Conservation (phyloP, 495 filamentous ascomycete species). For the Penicillium chermesinum region DNA sequence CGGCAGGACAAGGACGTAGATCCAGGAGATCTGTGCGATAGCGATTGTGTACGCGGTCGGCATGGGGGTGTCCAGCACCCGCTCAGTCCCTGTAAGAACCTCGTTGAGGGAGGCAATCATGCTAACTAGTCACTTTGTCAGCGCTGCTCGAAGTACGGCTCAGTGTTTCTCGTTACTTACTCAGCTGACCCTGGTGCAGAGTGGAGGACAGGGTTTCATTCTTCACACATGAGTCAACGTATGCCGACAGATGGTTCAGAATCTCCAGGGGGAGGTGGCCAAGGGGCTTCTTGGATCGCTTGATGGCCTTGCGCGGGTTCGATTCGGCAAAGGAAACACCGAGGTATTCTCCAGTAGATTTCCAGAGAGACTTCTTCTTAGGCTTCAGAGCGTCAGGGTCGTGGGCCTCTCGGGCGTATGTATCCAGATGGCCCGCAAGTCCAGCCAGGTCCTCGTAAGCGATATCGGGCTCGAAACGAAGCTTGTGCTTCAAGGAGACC, state of each 20-base stretch:
- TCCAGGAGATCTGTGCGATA: constrained; percentile 82
- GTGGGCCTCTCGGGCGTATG: constrained; percentile 65
- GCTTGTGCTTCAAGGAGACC: constrained; percentile 72
- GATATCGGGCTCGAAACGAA: constrained; percentile 83
- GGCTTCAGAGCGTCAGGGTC: constrained; percentile 40
- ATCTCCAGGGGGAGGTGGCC: constrained; percentile 78
- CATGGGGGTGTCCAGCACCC: constrained; percentile 78
- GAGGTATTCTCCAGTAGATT: constrained; percentile 60
- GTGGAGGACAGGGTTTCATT: constrained; percentile 52
- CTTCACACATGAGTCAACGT: constrained; percentile 51
- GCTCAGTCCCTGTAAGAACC: constrained; percentile 66
- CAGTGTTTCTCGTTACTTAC: constrained; percentile 21
- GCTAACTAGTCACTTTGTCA: constrained; percentile 22
- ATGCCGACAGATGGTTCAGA: constrained; percentile 63
- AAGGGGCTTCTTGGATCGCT: constrained; percentile 56
- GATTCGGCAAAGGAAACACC: constrained; percentile 64
- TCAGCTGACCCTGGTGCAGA: constrained; percentile 41
- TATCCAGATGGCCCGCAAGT: constrained; percentile 34
- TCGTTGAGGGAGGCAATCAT: constrained; percentile 58
- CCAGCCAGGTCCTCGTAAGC: constrained; percentile 62
- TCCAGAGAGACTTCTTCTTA: constrained; percentile 50
- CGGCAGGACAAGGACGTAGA: constrained; percentile 76
- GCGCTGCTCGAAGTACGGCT: neutral
- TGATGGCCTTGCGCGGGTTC: constrained; percentile 69
- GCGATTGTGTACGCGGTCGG: constrained; percentile 82